A percentile compares a stretch with the other conserved stretches of the same genome.
These are phyloP conservation scores for Umbelopsis ramanniana DNA, from an alignment of 192 early-diverging fungal genomes.

Conservation along the genomic window DNA sequence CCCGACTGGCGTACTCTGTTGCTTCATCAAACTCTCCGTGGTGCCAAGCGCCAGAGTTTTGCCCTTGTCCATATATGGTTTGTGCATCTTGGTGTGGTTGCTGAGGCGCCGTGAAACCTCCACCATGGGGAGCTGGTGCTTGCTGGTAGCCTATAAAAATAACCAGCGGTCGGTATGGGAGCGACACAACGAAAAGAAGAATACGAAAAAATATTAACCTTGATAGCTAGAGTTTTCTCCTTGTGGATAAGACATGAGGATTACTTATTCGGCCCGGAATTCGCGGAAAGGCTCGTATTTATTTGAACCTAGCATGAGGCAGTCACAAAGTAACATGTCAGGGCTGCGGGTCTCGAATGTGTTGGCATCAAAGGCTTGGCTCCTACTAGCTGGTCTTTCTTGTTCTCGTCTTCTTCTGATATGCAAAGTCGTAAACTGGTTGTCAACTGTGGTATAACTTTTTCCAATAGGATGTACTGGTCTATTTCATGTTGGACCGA, in stretches of 20 bases:
- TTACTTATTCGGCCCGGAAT: not conserved
- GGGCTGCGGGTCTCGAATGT: not conserved
- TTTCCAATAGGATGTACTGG: not conserved
- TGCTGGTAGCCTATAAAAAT: not conserved
- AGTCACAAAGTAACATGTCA: not conserved
- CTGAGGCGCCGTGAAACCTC: constrained; percentile 4
- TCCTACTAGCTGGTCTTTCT: not conserved
- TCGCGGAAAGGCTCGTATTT: not conserved
- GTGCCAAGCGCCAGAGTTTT: not conserved
- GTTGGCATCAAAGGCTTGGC: not conserved
- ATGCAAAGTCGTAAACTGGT: constrained; percentile 6
- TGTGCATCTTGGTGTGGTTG: not conserved
- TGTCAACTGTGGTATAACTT: constrained; percentile 1
- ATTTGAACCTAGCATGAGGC: not conserved
- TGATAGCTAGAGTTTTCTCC: constrained; percentile 19
- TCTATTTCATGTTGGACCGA: not conserved
- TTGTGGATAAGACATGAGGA: constrained; percentile 6
- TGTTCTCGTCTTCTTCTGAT: not conserved
- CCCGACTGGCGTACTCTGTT: constrained; percentile 6
- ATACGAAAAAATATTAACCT: not conserved
- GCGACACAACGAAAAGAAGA: too few species aligned
- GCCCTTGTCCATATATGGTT: not conserved
- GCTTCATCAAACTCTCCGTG: constrained; percentile 4
- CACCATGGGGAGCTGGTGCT: not conserved
- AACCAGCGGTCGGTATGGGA: too few species aligned